Base-by-base conservation (phyloP, 495 filamentous ascomycete species). In the Xylaria nigripes region DNA sequence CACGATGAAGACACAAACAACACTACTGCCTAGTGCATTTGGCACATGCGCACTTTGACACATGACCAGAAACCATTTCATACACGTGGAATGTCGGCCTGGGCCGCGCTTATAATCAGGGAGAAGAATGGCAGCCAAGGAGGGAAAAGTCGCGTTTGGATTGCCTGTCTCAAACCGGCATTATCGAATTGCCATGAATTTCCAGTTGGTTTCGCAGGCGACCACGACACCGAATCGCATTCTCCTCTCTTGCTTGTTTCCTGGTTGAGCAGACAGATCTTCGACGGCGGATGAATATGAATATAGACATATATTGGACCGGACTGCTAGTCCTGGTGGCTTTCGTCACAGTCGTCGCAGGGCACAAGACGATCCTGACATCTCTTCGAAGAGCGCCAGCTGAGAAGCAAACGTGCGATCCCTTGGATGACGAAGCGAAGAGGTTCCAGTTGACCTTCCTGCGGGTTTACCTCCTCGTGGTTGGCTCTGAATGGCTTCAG, bases 401-500 rank as follows among this genome's bases (percentile, higher is more conserved):
- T 23, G 55, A 60, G 45, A 52, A 54, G 54, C 21, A 29, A n/a
- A 9, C 49, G 36, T n/a, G 8, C 23, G 25, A 36, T 36, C 10
- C 48, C 19, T 51, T 45, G 16, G 55, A 60, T 22, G 56, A 44
- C 5, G 69, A 68, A 25, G 71, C 67, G 16, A 59, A 43, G 21
- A 56, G 55, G 25, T 73, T 77, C 48, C 68, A 55, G 15, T 45
- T 56, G 16, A 65, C 65, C 10, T 75, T 75, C 57, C 56, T 77
- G n/a, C 55, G 62, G 22, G 74, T 74, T 3, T 77, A 74, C 49
- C 57, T 66, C 45, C 60, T 76, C 1, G 64, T 72, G 3, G 68
- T 70, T 65, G 73, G 65, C 27, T 69, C 73, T 2, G 74, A 77
- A 36, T 76, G 73, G 72, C 64, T 77, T 27, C 70, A 76, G 66